Evolutionary conservation across 768 basidiomycete species (phyloP), one percentile per base, ranked within the genome.

Genomic region (Tulasnella sp.): DNA sequence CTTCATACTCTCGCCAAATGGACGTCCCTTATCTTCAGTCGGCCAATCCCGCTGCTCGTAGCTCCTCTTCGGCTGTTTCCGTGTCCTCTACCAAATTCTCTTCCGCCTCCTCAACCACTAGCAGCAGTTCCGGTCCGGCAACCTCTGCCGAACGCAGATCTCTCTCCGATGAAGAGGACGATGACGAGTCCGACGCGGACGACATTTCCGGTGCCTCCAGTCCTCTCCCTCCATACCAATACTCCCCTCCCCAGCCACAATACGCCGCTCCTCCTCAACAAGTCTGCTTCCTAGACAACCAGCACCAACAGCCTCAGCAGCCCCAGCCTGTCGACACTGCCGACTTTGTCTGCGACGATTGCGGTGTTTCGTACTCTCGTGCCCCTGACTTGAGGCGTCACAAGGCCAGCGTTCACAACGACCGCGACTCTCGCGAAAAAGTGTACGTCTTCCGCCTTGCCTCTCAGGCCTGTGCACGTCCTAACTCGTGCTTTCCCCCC

Each of bases 281-380:
- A 27, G 25, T 19, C 32, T 51, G 21, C 49, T 14, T 29, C 31
- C 27, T 12, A 15, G 3, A 25, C 51, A 9, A 19, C 36, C 21
- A 29, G 46, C n/a, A 57, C 21, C 54, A 27, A 29, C n/a, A 31
- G 27, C 41, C 42, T 32, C 32, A 27, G 41, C 54, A 43, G 31
- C 39, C 54, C 32, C 0, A n/a, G 6, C 41, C 51, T 21, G 51
- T 25, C 4, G 54, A 43, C 4, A 36, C n/a, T 25, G 42, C 27
- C 29, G 54, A 57, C 19, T 57, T 48, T 36, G 54, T 57, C 43
- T 57, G 54, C 41, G 54, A 57, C 27, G 54, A 43, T 32, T 57
- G 54, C 54, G 42, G 40, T 12, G 54, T 57, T 19, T 57, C 54
- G 21, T 57, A 57, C 54, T 57, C 54, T 45, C 17, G 54, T 11